Conservation (phyloP, 1,139 yeast genomes). For the Yamadazyma membranifaciens region DNA sequence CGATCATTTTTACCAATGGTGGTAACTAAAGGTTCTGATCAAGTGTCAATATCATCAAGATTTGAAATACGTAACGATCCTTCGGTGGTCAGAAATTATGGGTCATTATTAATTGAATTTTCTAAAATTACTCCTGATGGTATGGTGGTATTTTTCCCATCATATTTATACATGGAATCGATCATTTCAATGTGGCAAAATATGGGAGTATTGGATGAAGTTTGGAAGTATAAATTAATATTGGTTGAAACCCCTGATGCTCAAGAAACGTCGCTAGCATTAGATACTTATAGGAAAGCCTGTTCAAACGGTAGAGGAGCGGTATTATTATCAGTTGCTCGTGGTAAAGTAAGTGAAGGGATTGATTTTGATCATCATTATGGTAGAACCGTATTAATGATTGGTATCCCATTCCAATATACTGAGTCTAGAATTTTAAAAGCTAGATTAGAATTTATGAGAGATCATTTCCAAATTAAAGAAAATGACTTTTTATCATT, state of each 20-base stretch:
- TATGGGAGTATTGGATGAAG: slow-evolving; percentile 97
- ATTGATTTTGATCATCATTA: slow-evolving; percentile 98
- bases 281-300: slow-evolving; percentile 94
- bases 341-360: slow-evolving; percentile 98
- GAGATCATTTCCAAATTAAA: slow-evolving; percentile 88
- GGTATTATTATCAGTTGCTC: slow-evolving; percentile 90
- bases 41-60: slow-evolving; percentile 92
- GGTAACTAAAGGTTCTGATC: slow-evolving; percentile 96
- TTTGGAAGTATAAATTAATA: slow-evolving; percentile 94
- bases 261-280: slow-evolving; percentile 92
- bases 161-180: slow-evolving; percentile 95
- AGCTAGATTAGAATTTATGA: slow-evolving; percentile 87
- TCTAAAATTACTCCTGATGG: slow-evolving; percentile 98
- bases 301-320: slow-evolving; percentile 99
- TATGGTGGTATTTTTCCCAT: slow-evolving; percentile 95
- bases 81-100: slow-evolving; percentile 94
- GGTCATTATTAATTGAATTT: slow-evolving; percentile 86
- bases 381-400: slow-evolving; percentile 96
- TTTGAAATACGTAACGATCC: slow-evolving; percentile 98
- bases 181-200: slow-evolving; percentile 98
- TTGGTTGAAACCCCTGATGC: slow-evolving; percentile 99
- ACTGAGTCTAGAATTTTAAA: slow-evolving; percentile 94
- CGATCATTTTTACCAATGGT: slow-evolving; percentile 92
- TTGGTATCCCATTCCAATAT: slow-evolving; percentile 98
- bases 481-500: slow-evolving; percentile 94